Evolutionary conservation across 495 filamentous ascomycete genomes (phyloP), one percentile per base, ranked within the genome.

Genomic region (Penicillium waksmanii): DNA sequence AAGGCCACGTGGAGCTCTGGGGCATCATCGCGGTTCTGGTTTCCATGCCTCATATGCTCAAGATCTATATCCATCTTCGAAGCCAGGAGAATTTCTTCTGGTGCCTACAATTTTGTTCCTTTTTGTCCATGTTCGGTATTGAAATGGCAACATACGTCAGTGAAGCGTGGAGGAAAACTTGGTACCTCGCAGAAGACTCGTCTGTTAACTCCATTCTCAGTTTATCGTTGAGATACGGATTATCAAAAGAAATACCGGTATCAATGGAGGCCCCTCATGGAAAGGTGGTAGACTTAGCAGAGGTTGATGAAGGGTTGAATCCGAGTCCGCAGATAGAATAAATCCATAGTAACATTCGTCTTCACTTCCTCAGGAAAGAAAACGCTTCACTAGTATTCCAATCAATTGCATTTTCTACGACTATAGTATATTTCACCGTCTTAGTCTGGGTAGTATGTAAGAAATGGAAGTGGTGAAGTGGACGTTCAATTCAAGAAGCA

Each of bases 11-110:
- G 33, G 55, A 46, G 1, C 47, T 46, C 5, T 56, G 47, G 19
- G 55, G 55, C 0, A 50, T 56, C 18, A 21, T 56, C 18, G 47
- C 44, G 33, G 47, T 56, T 8, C 21, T 46, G 34, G 55, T 56
- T 13, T 35, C 44, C 46, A 44, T 56, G 34, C 44, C 43, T 36
- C 44, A 48, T 50, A 50, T 50, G 19, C 33, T 56, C 18, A 56
- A 56, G 15, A 15, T 46, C 18, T 56, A 56, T 10, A 56, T 46
- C 13, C 55, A 56, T 35, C 44, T 56, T 17, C 31, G 55, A 42
- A 35, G 33, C 34, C 13, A 5, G 18, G 18, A 56, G 11, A 56
- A 56, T 18, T 56, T 56, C 35, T 35, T 36, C 55, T 56, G 55
- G 55, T 17, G 44, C 13, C 43, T 48, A 2, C 27, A 50, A 18